These are phyloP conservation scores for Ascochyta lentis DNA, from an alignment of 2,329 filamentous ascomycete genomes.

Conservation along the genomic window DNA sequence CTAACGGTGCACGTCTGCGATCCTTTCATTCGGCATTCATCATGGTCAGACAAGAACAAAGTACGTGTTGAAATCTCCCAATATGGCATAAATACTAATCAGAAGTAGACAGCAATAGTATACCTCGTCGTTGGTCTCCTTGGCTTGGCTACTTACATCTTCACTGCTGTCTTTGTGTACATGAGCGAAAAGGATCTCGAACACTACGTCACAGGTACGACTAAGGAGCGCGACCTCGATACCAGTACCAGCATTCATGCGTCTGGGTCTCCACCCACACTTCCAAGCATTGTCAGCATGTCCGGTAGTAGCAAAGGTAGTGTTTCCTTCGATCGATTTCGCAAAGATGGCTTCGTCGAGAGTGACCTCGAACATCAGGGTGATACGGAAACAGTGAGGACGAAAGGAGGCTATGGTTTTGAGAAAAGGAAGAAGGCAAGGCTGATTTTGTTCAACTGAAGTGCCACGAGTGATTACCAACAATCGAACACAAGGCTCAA, in stretches of 20 bases:
- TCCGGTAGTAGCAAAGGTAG: neutral
- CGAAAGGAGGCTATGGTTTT: neutral
- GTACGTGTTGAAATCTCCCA: conserved; percentile 4
- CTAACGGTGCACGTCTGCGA: conserved; percentile 39
- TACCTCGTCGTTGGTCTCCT: conserved; percentile 31
- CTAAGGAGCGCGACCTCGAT: neutral
- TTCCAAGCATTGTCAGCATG: neutral
- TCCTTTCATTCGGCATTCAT: conserved; percentile 27
- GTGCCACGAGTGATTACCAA: too few species aligned
- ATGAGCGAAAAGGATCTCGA: conserved; percentile 36
- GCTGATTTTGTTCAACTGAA: conserved; percentile 11
- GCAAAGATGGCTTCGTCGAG: conserved; percentile 8
- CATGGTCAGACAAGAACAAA: conserved; percentile 31
- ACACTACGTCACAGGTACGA: conserved; percentile 17
- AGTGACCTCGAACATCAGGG: conserved; percentile 7
- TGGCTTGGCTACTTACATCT: conserved; percentile 33
- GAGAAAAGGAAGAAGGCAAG: conserved; percentile 9
- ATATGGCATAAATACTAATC: conserved; percentile 3
- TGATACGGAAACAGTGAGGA: neutral
- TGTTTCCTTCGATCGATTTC: conserved; percentile 5
- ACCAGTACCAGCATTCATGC: neutral
- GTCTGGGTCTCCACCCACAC: neutral
- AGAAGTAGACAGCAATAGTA: conserved; percentile 30
- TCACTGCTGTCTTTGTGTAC: conserved; percentile 35
- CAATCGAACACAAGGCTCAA: too few species aligned